Conservation (phyloP, 805 yeast species). For the Pichia scutulata region DNA sequence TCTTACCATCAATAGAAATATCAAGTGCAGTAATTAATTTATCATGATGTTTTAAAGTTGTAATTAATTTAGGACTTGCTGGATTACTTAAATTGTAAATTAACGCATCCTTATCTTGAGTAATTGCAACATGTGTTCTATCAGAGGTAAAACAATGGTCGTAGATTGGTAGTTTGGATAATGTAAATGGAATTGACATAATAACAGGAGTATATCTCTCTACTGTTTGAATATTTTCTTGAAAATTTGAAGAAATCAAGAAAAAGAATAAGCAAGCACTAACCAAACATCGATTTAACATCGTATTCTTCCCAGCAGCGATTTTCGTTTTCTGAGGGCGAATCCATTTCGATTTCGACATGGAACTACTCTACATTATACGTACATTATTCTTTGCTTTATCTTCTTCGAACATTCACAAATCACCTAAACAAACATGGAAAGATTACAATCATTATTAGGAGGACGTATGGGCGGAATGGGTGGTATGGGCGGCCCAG, state of each 20-base stretch:
- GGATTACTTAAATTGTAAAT: conserved; percentile 51
- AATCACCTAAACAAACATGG: conserved; percentile 17
- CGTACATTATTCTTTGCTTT: no score
- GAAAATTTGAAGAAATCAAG: no score
- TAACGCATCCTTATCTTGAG: conserved; percentile 71
- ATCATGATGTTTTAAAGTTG: conserved; percentile 77
- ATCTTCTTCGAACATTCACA: not conserved
- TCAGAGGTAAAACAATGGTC: conserved; percentile 85
- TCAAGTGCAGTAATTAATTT: conserved; percentile 93
- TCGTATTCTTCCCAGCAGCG: not conserved
- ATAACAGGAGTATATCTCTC: conserved; percentile 32
- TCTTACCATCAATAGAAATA: conserved; percentile 77
- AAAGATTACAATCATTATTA: conserved; percentile 27
- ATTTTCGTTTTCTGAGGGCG: not conserved
- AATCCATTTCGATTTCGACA: not conserved
- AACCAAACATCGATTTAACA: not conserved
- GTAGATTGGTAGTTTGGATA: conserved; percentile 80
- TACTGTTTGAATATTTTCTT: conserved; percentile 14
- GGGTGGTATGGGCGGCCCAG: conserved; percentile 19
- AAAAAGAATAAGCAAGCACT: not conserved
- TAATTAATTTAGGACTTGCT: conserved; percentile 51
- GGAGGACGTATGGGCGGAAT: conserved; percentile 29
- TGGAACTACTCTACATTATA: not conserved
- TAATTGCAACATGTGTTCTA: conserved; percentile 59
- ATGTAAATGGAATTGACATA: conserved; percentile 42